phyloP scores from a whole-genome alignment of 78 protist species.

The Anaeramoeba flamelloides region DNA sequence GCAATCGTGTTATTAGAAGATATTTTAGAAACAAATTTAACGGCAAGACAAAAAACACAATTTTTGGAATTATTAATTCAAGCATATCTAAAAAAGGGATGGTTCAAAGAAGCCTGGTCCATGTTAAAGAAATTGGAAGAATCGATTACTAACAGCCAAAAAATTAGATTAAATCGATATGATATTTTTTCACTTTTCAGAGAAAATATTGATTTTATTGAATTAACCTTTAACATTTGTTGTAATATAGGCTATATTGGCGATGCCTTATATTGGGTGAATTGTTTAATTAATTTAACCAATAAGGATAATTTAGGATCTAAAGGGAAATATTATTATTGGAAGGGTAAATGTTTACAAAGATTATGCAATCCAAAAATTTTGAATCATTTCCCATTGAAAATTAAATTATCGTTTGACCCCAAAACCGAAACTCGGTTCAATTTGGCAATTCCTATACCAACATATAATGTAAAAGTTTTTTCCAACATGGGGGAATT shows the following conservation, averaged over 20 bases:
- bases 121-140: not conserved
- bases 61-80: not conserved
- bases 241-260: not conserved
- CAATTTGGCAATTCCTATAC: not conserved
- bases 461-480: not conserved
- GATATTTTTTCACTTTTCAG: not conserved
- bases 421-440: not conserved
- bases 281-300: not conserved
- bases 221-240: not conserved
- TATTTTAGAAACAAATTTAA: not conserved
- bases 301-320: not conserved
- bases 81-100: not conserved
- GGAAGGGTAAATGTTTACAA: not conserved
- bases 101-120: not conserved
- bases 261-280: not conserved
- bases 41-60: not conserved
- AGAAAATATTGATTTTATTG: not conserved
- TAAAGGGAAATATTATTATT: not conserved
- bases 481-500: not conserved
- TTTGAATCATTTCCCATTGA: not conserved
- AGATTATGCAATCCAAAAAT: not conserved
- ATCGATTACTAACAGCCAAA: not conserved
- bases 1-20: not conserved
- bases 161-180: not conserved
- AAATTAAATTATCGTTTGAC: not conserved